A percentile compares a stretch with the other conserved stretches of the same genome.
Conservation (phyloP, 73 alveolate species). For the Breviolum minutum region DNA sequence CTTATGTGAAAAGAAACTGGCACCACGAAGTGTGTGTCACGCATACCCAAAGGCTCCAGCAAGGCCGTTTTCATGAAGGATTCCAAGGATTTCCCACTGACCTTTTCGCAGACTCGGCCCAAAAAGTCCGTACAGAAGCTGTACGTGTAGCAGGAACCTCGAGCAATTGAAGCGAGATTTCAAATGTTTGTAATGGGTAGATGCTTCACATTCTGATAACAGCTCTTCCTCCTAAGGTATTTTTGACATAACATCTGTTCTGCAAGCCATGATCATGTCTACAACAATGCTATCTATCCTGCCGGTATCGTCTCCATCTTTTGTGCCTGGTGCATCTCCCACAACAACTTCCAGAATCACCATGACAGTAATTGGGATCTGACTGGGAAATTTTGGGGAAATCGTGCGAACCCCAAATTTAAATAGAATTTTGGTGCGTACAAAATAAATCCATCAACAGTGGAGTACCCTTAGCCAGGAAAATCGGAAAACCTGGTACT, state of each 20-base stretch:
- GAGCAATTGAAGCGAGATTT: background rate
- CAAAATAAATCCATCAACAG: too few relatives aligned
- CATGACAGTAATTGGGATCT: too few relatives aligned
- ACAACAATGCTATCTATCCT: too few relatives aligned
- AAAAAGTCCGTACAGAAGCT: slow-evolving; percentile 81
- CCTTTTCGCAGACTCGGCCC: slow-evolving; percentile 82
- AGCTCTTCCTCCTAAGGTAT: background rate
- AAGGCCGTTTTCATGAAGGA: slow-evolving; percentile 25
- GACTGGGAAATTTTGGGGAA: too few relatives aligned
- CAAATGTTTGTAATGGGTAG: background rate
- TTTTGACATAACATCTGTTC: background rate
- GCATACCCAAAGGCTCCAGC: slow-evolving; percentile 54
- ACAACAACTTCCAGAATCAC: too few relatives aligned
- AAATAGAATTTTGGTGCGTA: too few relatives aligned
- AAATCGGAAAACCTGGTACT: too few relatives aligned
- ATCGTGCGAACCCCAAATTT: too few relatives aligned
- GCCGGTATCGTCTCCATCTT: too few relatives aligned
- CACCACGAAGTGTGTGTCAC: slow-evolving; percentile 62
- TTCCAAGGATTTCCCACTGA: slow-evolving; percentile 59
- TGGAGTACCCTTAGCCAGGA: too few relatives aligned
- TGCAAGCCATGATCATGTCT: too few relatives aligned
- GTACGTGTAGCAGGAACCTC: slow-evolving; percentile 78
- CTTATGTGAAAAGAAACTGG: background rate
- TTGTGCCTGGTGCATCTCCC: too few relatives aligned
- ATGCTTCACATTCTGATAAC: background rate